Evolutionary conservation across 2,329 filamentous ascomycete species (phyloP), one percentile per base, ranked within the genome.

Genomic region (Phaeosphaeria sp.): DNA sequence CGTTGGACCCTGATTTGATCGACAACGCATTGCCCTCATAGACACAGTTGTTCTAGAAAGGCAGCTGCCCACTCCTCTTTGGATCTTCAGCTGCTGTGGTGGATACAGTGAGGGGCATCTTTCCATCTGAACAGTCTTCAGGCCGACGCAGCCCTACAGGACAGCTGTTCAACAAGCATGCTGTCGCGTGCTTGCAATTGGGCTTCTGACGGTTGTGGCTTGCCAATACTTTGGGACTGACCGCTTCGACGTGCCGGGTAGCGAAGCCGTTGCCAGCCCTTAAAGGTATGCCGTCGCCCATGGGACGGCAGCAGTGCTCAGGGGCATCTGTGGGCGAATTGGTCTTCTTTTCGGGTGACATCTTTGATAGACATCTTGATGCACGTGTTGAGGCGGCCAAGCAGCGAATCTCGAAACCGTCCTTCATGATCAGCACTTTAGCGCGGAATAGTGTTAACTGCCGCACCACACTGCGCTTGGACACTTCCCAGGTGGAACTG

Each of bases 1-100:
- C 27, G n/a, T 36, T 52, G 53, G 51, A 55, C 55, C 53, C 60
- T 60, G 52, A 47, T 49, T 53, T 48, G 54, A 53, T 56, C 54
- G 49, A 36, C 54, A 49, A 36, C 21, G 47, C 39, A 27, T 30
- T 48, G 21, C 48, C 27, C 30, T 24, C 20, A 50, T 22, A 36
- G 21, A 39, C 33, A 40, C 48, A 44, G 7, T 44, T 9, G 42
- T 44, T 44, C 42, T 20, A 44, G 42, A 44, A 46, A 24, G 22
- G n/a, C 44, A 46, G 8, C 21, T 44, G 42, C 21, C 42, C 18
- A 17, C 18, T 44, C n/a, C 21, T 36, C 21, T 47, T 17, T 25
- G 15, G 25, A 6, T 6, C 11, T 36, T 6, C 15, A 7, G 30
- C 30, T 13, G 6, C 11, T 13, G 30, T 36, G 11, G 30, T 36